These are phyloP conservation scores for Ajuga reptans DNA, from an alignment of 305 asterid species.

Conservation along the genomic window DNA sequence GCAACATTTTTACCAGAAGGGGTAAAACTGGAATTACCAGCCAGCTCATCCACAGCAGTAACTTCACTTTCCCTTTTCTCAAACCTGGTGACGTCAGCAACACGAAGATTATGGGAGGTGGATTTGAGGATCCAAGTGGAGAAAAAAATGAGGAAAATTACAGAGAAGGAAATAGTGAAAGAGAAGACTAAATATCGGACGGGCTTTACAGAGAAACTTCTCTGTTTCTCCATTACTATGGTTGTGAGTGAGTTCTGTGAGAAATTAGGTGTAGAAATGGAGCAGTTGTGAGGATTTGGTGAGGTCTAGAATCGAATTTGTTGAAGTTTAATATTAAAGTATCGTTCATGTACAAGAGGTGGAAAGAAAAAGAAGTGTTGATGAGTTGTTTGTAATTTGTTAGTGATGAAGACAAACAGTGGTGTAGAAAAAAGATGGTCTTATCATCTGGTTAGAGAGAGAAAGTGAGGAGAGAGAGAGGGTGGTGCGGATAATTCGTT, in stretches of 20 bases:
- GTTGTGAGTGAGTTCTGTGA: background rate
- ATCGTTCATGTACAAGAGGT: background rate
- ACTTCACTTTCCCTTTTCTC: conserved; percentile 21
- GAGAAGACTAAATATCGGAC: conserved; percentile 40
- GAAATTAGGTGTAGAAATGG: conserved; percentile 13
- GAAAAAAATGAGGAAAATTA: conserved; percentile 39
- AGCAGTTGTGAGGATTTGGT: conserved; percentile 33
- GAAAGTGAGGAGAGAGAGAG: background rate
- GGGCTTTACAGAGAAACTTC: conserved; percentile 49
- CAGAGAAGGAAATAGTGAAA: conserved; percentile 41
- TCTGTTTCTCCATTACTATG: conserved; percentile 56
- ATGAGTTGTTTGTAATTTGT: no score
- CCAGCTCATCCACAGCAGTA: background rate
- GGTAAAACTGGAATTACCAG: conserved; percentile 27
- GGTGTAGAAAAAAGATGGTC: background rate
- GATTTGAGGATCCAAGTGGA: conserved; percentile 51
- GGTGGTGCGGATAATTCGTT: conserved; percentile 12
- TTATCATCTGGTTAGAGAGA: background rate
- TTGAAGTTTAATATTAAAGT: background rate
- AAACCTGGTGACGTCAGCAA: conserved; percentile 19
- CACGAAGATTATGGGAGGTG: conserved; percentile 22
- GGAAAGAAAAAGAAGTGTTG: background rate
- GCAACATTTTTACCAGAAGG: conserved; percentile 13
- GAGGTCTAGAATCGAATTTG: conserved; percentile 13
- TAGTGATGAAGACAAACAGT: background rate